Conservation (phyloP, 257 asterid species). For the Solanum clarkiae region DNA sequence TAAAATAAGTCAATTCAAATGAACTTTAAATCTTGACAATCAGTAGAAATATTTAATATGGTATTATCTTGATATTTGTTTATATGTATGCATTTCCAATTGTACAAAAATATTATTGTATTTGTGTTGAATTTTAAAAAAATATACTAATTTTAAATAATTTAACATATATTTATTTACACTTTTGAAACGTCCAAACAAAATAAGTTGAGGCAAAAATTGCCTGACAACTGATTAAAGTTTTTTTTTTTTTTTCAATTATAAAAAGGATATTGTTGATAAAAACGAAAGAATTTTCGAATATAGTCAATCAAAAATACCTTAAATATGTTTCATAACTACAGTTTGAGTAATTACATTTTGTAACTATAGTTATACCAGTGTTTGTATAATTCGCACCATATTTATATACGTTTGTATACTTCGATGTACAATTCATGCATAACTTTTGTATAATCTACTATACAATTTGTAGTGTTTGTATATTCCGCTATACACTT, state of each 20-base stretch:
- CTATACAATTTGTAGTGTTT: no score
- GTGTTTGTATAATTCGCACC: no score
- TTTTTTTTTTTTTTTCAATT: neutral
- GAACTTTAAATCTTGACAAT: neutral
- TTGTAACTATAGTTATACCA: no score
- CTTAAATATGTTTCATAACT: no score
- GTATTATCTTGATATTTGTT: neutral
- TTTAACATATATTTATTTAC: fast-evolving
- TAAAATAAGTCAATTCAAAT: neutral
- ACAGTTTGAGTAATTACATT: no score
- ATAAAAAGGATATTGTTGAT: neutral
- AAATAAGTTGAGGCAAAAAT: fast-evolving
- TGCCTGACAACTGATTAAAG: neutral
- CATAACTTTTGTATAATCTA: no score
- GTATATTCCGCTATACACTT: no score
- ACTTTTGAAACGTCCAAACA: neutral
- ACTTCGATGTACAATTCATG: no score
- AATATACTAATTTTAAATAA: neutral
- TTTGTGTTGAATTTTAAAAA: neutral
- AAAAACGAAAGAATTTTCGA: neutral
- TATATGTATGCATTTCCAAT: neutral
- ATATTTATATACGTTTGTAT: no score
- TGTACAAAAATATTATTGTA: neutral
- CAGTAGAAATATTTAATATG: no score
- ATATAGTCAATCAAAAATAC: no score